Percentiles rank a stretch among this genome's conserved stretches.
phyloP scores from a whole-genome alignment of 768 basidiomycete genomes.

The Tylopilus subfusipes region DNA sequence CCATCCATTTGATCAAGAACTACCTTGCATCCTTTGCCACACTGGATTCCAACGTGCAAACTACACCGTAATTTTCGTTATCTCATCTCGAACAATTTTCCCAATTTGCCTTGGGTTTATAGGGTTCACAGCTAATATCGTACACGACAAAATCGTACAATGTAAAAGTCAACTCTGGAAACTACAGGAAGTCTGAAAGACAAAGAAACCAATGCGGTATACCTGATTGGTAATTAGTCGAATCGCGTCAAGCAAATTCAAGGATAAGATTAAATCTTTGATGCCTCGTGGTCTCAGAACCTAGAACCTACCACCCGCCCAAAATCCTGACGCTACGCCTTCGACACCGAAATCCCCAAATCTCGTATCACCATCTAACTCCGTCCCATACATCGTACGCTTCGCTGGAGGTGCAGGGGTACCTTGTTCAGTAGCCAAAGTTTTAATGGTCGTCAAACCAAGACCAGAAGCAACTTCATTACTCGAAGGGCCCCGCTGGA shows the following conservation, averaged over 20 bases:
- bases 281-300: not conserved
- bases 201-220: slow-evolving; percentile 4
- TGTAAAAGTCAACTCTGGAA: slow-evolving; percentile 2
- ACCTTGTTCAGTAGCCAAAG: slow-evolving; percentile 36
- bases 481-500: slow-evolving; percentile 38
- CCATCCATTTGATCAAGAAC: slow-evolving; percentile 49
- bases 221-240: slow-evolving; percentile 9
- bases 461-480: slow-evolving; percentile 45
- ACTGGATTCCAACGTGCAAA: not conserved
- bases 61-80: not conserved
- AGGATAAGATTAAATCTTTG: slow-evolving; percentile 1
- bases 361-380: slow-evolving; percentile 75
- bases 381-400: slow-evolving; percentile 82
- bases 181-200: not conserved
- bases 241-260: slow-evolving; percentile 6
- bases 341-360: slow-evolving; percentile 84
- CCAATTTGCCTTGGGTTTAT: not conserved
- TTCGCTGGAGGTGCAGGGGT: slow-evolving; percentile 47
- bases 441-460: slow-evolving; percentile 40
- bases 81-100: not conserved
- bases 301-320: slow-evolving; percentile 51
- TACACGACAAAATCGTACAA: slow-evolving; percentile 24
- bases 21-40: not conserved
- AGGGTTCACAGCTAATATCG: slow-evolving; percentile 11
- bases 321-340: slow-evolving; percentile 71